A percentile compares a stretch with the other conserved stretches of the same genome.
phyloP scores from a whole-genome alignment of 352 stramenopile genomes.

The Elongisporangium undulatum region DNA sequence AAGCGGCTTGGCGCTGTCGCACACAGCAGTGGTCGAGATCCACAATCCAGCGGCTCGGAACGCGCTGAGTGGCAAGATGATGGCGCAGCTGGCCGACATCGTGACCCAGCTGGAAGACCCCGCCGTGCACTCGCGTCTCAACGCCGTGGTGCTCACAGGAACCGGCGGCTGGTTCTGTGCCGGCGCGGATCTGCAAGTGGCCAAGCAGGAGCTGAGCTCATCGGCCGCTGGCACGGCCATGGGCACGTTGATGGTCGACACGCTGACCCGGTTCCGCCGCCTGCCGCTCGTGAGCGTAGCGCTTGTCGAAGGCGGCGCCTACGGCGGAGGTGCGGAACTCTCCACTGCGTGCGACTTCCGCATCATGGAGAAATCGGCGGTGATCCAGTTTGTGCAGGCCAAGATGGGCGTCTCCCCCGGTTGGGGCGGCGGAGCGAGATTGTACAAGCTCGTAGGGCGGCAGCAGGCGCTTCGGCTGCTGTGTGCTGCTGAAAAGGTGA shows the following conservation, averaged over 20 bases:
- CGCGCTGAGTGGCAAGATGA: constrained; percentile 85
- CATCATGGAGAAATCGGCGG: constrained; percentile 44
- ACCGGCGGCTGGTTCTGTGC: constrained; percentile 78
- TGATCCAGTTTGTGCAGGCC: constrained; percentile 84
- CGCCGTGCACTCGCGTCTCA: constrained; percentile 49
- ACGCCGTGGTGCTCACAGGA: constrained; percentile 50
- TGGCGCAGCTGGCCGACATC: constrained; percentile 76
- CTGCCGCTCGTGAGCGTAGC: constrained; percentile 81
- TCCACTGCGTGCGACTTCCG: constrained; percentile 82
- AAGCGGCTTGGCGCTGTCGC: constrained; percentile 20
- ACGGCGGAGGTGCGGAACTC: constrained; percentile 82
- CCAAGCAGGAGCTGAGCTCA: constrained; percentile 73
- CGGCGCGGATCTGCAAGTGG: constrained; percentile 75
- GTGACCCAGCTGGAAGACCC: constrained; percentile 56
- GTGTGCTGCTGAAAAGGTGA: constrained; percentile 60
- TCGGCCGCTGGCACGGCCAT: constrained; percentile 58
- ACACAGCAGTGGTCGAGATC: constrained; percentile 63
- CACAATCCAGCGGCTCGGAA: constrained; percentile 66
- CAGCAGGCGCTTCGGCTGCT: constrained; percentile 71
- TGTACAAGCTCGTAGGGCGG: constrained; percentile 75
- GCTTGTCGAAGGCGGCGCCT: constrained; percentile 72
- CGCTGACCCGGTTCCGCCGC: constrained; percentile 60
- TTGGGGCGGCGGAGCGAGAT: constrained; percentile 74
- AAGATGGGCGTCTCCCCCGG: constrained; percentile 80
- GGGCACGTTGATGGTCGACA: constrained; percentile 70